Evolutionary conservation across 176 grass and related monocot genomes (phyloP), one percentile per base, ranked within the genome.

Genomic region (Bothriochloa decipiens): DNA sequence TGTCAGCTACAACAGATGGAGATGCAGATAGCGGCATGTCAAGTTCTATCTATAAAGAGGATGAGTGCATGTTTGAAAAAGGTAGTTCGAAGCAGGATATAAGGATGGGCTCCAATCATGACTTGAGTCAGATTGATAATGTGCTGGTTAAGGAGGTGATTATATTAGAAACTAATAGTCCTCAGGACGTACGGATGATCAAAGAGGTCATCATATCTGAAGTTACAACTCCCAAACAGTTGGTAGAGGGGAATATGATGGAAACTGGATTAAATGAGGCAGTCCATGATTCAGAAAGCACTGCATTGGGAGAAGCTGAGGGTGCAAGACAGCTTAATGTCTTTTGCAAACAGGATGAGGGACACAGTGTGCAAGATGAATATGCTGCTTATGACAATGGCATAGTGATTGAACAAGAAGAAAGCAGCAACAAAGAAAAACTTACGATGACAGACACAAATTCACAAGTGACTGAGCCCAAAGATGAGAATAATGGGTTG

Each of bases 151-250:
- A 83, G 60, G 83, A 94, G 79, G 86, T 92, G 18, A 88, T 82
- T 82, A 82, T 88, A 82, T 82, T 70, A 35, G 86, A 86, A 92
- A 85, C 66, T 22, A 88, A 90, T 67, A 83, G 74, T 40, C 75
- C 47, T 50, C 62, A 83, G 68, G 84, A 90, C 60, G 79, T 87
- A 68, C 84, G 83, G 28, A 86, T 90, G 79, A 78, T 90, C 61
- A 86, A 90, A 79, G 88, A 90, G 70, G 88, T 87, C 28, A 87
- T 90, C 39, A 75, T 90, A 83, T 82, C 88, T 78, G 88, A 87
- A 83, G 74, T 87, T 42, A 87, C 88, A 25, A 83, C 84, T 46
- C 52, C 82, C n/a, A 89, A 92, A 60, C 65, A 72, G 11, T 20
- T 89, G 3, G 42, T 76, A 29, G 83, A 83, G 14, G 75, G 68